A percentile compares a stretch with the other conserved stretches of the same genome.
Evolutionary conservation across 805 yeast genomes (phyloP).

Genomic region (Wickerhamomyces strasburgensis): DNA sequence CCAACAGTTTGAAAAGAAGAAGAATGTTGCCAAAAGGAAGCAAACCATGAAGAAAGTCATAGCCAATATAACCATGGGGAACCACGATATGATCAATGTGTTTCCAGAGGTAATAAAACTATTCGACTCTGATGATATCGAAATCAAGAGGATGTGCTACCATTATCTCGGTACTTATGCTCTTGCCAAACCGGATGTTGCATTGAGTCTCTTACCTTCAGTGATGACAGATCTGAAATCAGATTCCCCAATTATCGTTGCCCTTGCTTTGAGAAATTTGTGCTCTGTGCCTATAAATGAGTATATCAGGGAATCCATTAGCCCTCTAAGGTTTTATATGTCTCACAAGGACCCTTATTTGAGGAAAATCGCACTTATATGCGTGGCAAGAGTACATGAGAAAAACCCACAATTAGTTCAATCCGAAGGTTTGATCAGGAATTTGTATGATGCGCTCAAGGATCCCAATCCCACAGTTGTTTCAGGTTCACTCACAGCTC

Average conservation of each 20-base stretch:
- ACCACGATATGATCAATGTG: constrained; percentile 64
- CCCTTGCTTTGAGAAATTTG: constrained; percentile 60
- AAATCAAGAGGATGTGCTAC: constrained; percentile 66
- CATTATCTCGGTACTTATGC: constrained; percentile 62
- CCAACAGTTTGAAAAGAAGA: constrained; percentile 34
- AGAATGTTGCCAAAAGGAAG: constrained; percentile 34
- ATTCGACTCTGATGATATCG: constrained; percentile 57
- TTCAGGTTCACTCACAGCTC: constrained; percentile 65
- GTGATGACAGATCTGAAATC: constrained; percentile 50
- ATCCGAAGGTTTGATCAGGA: constrained; percentile 38
- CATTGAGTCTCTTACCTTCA: constrained; percentile 50
- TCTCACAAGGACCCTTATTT: constrained; percentile 52
- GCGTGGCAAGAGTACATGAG: constrained; percentile 64
- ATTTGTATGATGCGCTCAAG: constrained; percentile 46
- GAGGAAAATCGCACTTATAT: constrained; percentile 63
- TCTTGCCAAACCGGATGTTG: constrained; percentile 48
- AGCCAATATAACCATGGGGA: constrained; percentile 80
- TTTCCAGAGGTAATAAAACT: constrained; percentile 57
- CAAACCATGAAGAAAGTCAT: constrained; percentile 63
- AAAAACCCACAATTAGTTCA: constrained; percentile 44
- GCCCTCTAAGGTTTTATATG: constrained; percentile 32
- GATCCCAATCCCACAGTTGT: constrained; percentile 60
- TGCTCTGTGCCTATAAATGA: constrained; percentile 53
- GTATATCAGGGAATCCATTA: constrained; percentile 42
- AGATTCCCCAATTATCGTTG: constrained; percentile 42